Evolutionary conservation across 371 early-diverging fungal genomes (phyloP).

Genomic region (Encephalitozoon intestinalis): DNA sequence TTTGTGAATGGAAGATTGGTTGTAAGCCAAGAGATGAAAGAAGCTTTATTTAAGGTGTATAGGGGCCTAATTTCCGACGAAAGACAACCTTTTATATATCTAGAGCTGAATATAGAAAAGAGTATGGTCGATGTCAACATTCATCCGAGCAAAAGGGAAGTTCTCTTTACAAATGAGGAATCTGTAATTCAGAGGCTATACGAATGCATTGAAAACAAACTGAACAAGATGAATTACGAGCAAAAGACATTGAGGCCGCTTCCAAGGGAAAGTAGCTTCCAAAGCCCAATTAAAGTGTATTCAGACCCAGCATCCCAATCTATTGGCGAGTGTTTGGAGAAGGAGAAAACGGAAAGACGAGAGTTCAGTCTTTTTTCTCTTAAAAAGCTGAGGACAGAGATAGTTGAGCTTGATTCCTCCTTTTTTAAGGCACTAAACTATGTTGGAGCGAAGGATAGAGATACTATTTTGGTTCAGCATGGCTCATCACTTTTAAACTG

Average conservation of each 20-base stretch:
- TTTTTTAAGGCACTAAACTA: constrained; percentile 23
- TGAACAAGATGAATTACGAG: background rate
- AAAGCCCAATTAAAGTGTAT: constrained; percentile 4
- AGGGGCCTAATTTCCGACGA: constrained; percentile 71
- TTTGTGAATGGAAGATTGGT: constrained; percentile 84
- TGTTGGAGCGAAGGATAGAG: constrained; percentile 4
- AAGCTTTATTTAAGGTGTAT: constrained; percentile 71
- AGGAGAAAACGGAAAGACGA: background rate
- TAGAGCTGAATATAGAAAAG: constrained; percentile 71
- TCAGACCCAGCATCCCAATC: background rate
- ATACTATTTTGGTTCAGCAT: constrained; percentile 15
- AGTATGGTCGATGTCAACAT: constrained; percentile 88
- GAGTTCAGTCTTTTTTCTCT: background rate
- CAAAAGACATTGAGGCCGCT: background rate
- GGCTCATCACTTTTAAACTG: constrained; percentile 12
- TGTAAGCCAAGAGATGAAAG: constrained; percentile 69
- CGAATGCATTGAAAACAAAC: background rate
- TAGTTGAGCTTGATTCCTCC: constrained; percentile 46
- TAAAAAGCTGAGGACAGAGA: constrained; percentile 2
- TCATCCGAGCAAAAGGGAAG: constrained; percentile 87
- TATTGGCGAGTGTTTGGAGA: background rate
- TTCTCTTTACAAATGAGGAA: constrained; percentile 80
- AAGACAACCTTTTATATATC: constrained; percentile 76
- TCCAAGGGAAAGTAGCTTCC: background rate
- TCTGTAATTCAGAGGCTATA: constrained; percentile 63